Evolutionary conservation across 2,329 filamentous ascomycete species (phyloP), one percentile per base, ranked within the genome.

Genomic region (Stemphylium vesicarium): DNA sequence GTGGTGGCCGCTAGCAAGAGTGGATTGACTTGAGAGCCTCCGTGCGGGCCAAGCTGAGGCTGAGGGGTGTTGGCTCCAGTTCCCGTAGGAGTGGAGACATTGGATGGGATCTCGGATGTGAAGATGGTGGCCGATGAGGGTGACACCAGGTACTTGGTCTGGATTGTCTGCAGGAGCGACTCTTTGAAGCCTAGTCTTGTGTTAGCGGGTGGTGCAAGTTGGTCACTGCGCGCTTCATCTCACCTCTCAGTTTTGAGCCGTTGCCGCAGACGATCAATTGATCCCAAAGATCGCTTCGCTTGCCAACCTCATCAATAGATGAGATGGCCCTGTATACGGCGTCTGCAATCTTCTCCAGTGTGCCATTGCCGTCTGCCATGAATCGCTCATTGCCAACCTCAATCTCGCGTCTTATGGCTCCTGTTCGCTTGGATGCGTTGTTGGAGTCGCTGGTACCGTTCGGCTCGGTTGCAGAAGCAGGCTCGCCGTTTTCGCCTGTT

Each of bases 61-160:
- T 91, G 91, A 0, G 95, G 96, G 1, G 94, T 98, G 76, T 96
- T 95, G 13, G 92, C 87, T 31, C 94, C 94, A 0, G 94, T 98
- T 16, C 92, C 93, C 10, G 89, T 84, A 1, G 95, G 95, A 0
- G 95, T 98, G 26, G 91, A 92, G 72, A 97, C 85, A 77, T 95
- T 94, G 8, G 92, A 97, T 7, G 95, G 95, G 33, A 98, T 87
- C 76, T 99, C 95, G 18, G 92, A 96, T 32, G 93, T 96, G 82
- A 98, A 98, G 69, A 98, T 98, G 37, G 93, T 97, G 45, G 92
- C 92, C 1, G 92, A 94, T 24, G 89, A 93, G 0, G 95, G 95
- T 2, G 93, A 96, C 63, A 99, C 88, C 49, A 97, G 84, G 75
- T 96, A 95, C 62, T 93, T 92, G 43, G 88, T 84, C 33, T 85